Evolutionary conservation across 108 stramenopile species (phyloP).

Genomic region (Epithemia pelagica): DNA sequence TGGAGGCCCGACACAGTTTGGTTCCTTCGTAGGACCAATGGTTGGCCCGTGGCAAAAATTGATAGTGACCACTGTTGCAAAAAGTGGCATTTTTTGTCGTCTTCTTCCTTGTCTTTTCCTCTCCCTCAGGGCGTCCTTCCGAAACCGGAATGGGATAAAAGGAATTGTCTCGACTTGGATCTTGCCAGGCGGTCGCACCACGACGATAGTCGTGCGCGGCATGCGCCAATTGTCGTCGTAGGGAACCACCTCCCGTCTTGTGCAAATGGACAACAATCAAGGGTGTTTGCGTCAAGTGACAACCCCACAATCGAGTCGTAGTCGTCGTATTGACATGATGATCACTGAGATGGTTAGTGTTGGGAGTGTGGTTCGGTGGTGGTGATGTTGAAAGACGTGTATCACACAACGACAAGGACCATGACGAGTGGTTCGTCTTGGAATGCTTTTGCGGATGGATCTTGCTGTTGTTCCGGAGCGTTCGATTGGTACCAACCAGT

Average conservation of each 20-base stretch:
- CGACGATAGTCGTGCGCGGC: conserved; percentile 3
- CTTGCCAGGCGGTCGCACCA: background rate
- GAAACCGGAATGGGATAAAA: background rate
- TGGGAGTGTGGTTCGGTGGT: too few relatives aligned
- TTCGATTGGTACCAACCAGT: too few relatives aligned
- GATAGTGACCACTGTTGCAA: conserved; percentile 12
- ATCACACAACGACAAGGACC: too few relatives aligned
- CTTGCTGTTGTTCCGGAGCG: too few relatives aligned
- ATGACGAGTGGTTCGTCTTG: too few relatives aligned
- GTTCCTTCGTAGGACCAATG: background rate
- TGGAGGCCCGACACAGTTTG: conserved; percentile 23
- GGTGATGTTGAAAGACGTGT: too few relatives aligned
- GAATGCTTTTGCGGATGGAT: too few relatives aligned
- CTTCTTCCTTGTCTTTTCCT: conserved; percentile 9
- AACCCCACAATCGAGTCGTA: conserved; percentile 38
- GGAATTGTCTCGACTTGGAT: background rate
- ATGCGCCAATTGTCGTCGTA: conserved; percentile 30
- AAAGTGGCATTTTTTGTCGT: conserved; percentile 25
- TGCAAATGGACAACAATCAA: conserved; percentile 41
- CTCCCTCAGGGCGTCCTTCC: background rate
- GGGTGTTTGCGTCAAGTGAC: conserved; percentile 29
- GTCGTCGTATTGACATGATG: too few relatives aligned
- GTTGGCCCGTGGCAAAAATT: too few relatives aligned
- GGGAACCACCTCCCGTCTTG: conserved; percentile 32
- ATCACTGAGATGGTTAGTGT: too few relatives aligned